Conservation (phyloP, 2,329 filamentous ascomycete genomes). For the Microcera coccophila region DNA sequence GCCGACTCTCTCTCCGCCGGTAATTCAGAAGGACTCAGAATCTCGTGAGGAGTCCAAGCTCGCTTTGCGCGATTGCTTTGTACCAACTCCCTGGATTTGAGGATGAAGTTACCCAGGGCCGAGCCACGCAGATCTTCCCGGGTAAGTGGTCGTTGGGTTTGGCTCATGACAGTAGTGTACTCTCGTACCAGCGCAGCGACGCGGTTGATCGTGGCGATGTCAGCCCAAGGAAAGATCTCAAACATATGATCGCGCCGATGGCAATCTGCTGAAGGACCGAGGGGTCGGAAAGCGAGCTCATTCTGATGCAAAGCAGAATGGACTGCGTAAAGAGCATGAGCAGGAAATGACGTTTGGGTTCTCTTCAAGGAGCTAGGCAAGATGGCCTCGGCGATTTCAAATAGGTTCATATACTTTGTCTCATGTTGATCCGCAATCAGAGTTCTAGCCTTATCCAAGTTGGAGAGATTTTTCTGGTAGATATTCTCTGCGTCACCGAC, state of each 20-base stretch:
- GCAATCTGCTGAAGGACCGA: constrained; percentile 45
- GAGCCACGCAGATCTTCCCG: constrained; percentile 16
- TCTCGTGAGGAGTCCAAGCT: constrained; percentile 48
- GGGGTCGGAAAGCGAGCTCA: constrained; percentile 56
- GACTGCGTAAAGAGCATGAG: constrained; percentile 62
- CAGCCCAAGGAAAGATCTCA: constrained; percentile 45
- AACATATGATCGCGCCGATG: constrained; percentile 55
- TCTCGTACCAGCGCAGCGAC: constrained; percentile 33
- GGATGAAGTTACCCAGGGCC: constrained; percentile 43
- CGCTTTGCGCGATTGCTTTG: constrained; percentile 48
- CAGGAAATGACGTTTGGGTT: constrained; percentile 38
- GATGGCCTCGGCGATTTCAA: constrained; percentile 47
- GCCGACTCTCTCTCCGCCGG: constrained; percentile 17
- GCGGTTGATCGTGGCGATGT: constrained; percentile 29
- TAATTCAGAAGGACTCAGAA: constrained; percentile 31
- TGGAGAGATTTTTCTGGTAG: constrained; percentile 46
- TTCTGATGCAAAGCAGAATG: constrained; percentile 60
- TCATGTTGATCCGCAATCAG: constrained; percentile 36
- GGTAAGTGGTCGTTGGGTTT: constrained; percentile 12
- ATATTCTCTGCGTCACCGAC: constrained; percentile 38
- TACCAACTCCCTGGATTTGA: constrained; percentile 48
- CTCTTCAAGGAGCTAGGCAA: constrained; percentile 36
- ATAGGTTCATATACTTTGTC: constrained; percentile 46
- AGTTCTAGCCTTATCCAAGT: constrained; percentile 44
- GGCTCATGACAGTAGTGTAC: constrained; percentile 23